Evolutionary conservation across 1,284 basidiomycete genomes (phyloP).

Genomic region (Paramarasmius palmivorus): DNA sequence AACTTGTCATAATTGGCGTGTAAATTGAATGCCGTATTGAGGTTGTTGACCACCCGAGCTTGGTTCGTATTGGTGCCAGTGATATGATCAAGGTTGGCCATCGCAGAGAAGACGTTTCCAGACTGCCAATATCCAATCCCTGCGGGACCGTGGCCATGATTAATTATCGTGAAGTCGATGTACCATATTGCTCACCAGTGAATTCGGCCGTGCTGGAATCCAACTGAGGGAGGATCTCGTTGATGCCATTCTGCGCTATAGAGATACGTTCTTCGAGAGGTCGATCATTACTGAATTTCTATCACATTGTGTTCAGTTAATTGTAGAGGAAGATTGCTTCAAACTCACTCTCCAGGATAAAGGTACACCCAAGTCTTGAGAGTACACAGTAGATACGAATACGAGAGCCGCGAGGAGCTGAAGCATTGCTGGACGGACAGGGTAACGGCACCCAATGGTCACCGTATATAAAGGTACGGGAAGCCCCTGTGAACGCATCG

Average conservation of each 20-base stretch:
- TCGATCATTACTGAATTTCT: slow-evolving; percentile 39
- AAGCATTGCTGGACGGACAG: background rate
- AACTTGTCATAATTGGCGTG: slow-evolving; percentile 42
- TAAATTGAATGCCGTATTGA: slow-evolving; percentile 40
- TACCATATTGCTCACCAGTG: slow-evolving; percentile 29
- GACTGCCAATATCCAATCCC: slow-evolving; percentile 50
- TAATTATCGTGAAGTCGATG: background rate
- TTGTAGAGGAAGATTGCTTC: background rate
- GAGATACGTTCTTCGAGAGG: slow-evolving; percentile 36
- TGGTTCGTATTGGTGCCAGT: slow-evolving; percentile 36
- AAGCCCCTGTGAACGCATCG: too few relatives aligned
- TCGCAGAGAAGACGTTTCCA: slow-evolving; percentile 46
- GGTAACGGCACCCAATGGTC: too few relatives aligned
- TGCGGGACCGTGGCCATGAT: slow-evolving; percentile 17
- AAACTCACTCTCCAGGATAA: slow-evolving; percentile 16
- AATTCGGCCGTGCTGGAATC: slow-evolving; percentile 37
- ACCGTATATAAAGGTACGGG: too few relatives aligned
- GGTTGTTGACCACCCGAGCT: slow-evolving; percentile 35
- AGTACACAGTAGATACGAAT: background rate
- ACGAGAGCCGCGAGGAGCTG: background rate
- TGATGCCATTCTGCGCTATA: slow-evolving; percentile 42
- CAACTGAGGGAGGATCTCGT: slow-evolving; percentile 38
- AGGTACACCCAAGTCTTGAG: slow-evolving; percentile 19
- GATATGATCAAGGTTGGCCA: slow-evolving; percentile 44
- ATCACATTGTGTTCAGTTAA: background rate